A percentile compares a stretch with the other conserved stretches of the same genome.
phyloP scores from a whole-genome alignment of 352 stramenopile species.

The Pythium periplocum region DNA sequence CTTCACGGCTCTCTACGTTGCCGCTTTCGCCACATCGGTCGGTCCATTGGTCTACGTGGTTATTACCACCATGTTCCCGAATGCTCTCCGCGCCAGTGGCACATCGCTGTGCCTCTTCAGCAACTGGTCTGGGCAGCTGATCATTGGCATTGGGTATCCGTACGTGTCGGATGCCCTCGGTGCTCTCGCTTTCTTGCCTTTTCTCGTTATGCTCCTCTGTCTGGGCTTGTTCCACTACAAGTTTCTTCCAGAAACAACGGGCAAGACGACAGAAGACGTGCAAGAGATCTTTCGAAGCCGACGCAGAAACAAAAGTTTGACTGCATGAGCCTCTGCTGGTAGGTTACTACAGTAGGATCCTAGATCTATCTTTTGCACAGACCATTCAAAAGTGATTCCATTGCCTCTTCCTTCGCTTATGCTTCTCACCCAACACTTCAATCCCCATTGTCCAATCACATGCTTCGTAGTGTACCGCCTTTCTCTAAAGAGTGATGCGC shows the following conservation, averaged over 20 bases:
- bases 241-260: constrained; percentile 48
- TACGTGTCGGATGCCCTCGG: constrained; percentile 32
- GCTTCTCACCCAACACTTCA: too few species aligned
- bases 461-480: too few species aligned
- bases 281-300: too few species aligned
- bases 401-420: too few species aligned
- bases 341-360: too few species aligned
- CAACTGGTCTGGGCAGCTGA: constrained; percentile 53
- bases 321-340: too few species aligned
- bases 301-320: too few species aligned
- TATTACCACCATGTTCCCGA: constrained; percentile 44
- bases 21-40: constrained; percentile 35
- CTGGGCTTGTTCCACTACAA: constrained; percentile 38
- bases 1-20: constrained; percentile 45
- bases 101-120: constrained; percentile 39
- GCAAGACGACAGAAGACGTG: constrained; percentile 23
- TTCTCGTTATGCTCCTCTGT: constrained; percentile 29
- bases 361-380: too few species aligned
- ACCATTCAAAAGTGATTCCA: too few species aligned
- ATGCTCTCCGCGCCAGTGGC: constrained; percentile 39
- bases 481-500: too few species aligned
- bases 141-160: constrained; percentile 48
- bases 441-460: too few species aligned
- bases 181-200: constrained; percentile 40
- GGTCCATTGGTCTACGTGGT: constrained; percentile 53